Percentiles rank a stretch among this genome's conserved stretches.
These are phyloP conservation scores for Ilyonectria mors-panacis DNA, from an alignment of 2,329 filamentous ascomycete species.

Conservation along the genomic window DNA sequence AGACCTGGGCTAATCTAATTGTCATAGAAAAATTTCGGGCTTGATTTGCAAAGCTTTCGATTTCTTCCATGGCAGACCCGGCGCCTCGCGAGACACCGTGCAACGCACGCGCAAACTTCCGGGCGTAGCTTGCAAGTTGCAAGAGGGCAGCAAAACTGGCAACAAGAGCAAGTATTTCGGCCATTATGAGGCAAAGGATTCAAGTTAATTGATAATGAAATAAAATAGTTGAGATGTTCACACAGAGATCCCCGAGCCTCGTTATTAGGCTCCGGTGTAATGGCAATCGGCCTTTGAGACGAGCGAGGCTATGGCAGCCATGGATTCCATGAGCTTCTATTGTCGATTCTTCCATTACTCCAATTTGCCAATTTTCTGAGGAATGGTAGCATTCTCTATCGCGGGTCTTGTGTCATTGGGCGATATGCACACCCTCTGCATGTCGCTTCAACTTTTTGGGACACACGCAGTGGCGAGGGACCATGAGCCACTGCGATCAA, in stretches of 20 bases:
- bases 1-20: neutral
- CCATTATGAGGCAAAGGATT: slow-evolving; percentile 1
- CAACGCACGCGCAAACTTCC: neutral
- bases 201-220: neutral
- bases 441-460: neutral
- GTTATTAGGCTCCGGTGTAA: neutral
- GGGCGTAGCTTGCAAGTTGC: neutral
- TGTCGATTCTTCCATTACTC: neutral
- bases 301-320: neutral
- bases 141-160: neutral
- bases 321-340: slow-evolving; percentile 4
- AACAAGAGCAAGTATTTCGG: neutral
- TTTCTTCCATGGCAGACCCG: neutral
- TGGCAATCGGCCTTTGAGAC: neutral
- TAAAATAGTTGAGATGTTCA: neutral
- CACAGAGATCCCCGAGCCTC: too few species aligned
- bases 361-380: neutral
- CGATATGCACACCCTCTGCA: neutral
- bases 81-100: neutral
- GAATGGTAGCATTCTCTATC: neutral
- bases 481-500: neutral
- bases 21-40: neutral
- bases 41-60: neutral
- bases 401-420: neutral
- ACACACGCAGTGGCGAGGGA: neutral